Conservation (phyloP, 306 rosid species). For the Prunus campanulata region DNA sequence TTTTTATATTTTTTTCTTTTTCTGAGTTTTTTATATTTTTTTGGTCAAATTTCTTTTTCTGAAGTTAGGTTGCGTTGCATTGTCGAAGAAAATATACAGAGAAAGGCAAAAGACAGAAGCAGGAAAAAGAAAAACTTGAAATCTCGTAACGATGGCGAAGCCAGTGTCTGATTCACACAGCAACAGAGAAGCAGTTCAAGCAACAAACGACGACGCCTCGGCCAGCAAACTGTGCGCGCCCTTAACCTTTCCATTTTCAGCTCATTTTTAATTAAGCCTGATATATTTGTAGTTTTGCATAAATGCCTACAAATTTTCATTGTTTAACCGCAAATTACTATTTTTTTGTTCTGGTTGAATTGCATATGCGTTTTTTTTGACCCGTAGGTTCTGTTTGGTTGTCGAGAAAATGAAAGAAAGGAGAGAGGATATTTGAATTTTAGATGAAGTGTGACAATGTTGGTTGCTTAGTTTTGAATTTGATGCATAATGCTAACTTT, state of each 20-base stretch:
- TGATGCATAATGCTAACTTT: slow-evolving; percentile 10
- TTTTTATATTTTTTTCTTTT: no score
- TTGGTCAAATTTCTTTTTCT: no score
- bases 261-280: not conserved
- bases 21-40: not conserved
- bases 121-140: not conserved
- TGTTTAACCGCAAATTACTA: not conserved
- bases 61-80: not conserved
- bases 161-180: slow-evolving; percentile 42
- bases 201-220: slow-evolving; percentile 77
- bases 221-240: slow-evolving; percentile 61
- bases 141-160: slow-evolving; percentile 1
- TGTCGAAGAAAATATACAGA: not conserved
- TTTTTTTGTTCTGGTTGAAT: not conserved
- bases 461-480: not conserved
- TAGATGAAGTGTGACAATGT: not conserved
- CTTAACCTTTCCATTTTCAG: not conserved
- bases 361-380: not conserved
- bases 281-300: not conserved
- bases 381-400: not conserved
- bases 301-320: not conserved
- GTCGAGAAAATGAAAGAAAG: not conserved
- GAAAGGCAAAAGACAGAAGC: not conserved
- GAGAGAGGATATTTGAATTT: not conserved
- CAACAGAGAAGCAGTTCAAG: slow-evolving; percentile 62